phyloP scores from a whole-genome alignment of 2,329 filamentous ascomycete genomes.

The Zymoseptoria ardabiliae region DNA sequence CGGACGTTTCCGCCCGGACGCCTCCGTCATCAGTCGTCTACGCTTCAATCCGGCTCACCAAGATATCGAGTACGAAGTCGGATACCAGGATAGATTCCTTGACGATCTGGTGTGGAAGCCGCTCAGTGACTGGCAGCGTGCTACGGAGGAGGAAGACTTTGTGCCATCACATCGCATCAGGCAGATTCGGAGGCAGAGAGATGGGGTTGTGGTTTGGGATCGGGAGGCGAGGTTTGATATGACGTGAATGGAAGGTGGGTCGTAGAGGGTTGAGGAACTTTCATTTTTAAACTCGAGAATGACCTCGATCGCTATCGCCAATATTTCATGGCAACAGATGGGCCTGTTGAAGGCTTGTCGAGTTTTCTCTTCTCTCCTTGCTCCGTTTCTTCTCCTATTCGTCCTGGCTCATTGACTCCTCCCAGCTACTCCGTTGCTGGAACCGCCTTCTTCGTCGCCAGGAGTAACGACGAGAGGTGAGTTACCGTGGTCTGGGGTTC shows the following conservation, averaged over 20 bases:
- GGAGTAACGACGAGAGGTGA: too few relatives aligned
- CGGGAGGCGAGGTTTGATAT: conserved; percentile 29
- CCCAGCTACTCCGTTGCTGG: too few relatives aligned
- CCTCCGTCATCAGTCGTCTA: conserved; percentile 22
- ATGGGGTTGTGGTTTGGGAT: conserved; percentile 44
- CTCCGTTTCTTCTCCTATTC: too few relatives aligned
- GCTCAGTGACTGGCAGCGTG: conserved; percentile 44
- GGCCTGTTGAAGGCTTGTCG: too few relatives aligned
- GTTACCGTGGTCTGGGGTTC: too few relatives aligned
- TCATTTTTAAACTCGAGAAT: too few relatives aligned
- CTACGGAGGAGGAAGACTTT: conserved; percentile 50
- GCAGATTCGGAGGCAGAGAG: conserved; percentile 40
- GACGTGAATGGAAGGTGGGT: conserved; percentile 1
- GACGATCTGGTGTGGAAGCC: conserved; percentile 40
- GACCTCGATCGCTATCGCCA: too few relatives aligned
- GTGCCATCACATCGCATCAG: conserved; percentile 49
- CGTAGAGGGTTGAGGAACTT: neutral
- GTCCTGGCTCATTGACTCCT: too few relatives aligned
- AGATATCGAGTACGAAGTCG: conserved; percentile 42
- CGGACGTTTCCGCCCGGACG: conserved; percentile 3
- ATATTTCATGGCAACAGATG: too few relatives aligned
- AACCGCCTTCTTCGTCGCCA: too few relatives aligned
- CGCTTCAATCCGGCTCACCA: conserved; percentile 44
- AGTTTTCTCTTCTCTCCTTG: too few relatives aligned
- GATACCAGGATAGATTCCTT: conserved; percentile 47